A percentile compares a stretch with the other conserved stretches of the same genome.
These are phyloP conservation scores for Rosa persica DNA, from an alignment of 306 rosid species.

Conservation along the genomic window DNA sequence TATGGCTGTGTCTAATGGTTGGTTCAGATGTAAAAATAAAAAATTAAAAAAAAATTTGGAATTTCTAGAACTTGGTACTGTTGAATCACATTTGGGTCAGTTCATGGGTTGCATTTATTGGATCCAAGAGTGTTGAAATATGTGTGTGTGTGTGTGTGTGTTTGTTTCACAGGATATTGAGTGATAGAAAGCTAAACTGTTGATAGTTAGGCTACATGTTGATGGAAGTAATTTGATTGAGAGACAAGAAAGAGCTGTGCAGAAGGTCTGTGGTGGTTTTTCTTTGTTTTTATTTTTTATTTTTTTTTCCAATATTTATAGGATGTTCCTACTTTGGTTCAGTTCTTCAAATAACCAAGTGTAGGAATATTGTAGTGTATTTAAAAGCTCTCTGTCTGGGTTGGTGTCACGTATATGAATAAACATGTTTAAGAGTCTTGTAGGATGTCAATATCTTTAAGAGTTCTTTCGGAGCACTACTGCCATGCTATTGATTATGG, in stretches of 20 bases:
- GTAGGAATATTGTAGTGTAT: not conserved
- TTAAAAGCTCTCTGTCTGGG: not conserved
- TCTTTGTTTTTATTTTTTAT: not conserved
- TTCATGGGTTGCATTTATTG: not conserved
- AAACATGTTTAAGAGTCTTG: not conserved
- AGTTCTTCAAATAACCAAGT: not conserved
- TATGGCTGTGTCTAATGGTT: not conserved
- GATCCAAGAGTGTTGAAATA: not conserved
- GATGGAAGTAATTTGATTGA: not conserved
- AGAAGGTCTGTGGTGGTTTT: not conserved
- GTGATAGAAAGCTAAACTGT: not conserved
- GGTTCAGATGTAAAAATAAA: not conserved
- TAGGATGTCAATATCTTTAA: not conserved
- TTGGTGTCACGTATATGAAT: not conserved
- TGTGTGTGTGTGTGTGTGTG: too few species aligned
- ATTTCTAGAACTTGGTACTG: not conserved
- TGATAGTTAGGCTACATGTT: not conserved
- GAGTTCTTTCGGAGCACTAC: conserved; percentile 13
- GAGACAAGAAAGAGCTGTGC: not conserved
- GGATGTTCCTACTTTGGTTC: not conserved
- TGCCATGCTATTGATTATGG: conserved; percentile 6
- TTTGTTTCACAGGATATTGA: not conserved
- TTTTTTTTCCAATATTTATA: not conserved
- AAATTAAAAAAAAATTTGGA: not conserved
- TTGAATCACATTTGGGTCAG: not conserved